phyloP scores from a whole-genome alignment of 495 filamentous ascomycete species.

The Trichoderma reesei region DNA sequence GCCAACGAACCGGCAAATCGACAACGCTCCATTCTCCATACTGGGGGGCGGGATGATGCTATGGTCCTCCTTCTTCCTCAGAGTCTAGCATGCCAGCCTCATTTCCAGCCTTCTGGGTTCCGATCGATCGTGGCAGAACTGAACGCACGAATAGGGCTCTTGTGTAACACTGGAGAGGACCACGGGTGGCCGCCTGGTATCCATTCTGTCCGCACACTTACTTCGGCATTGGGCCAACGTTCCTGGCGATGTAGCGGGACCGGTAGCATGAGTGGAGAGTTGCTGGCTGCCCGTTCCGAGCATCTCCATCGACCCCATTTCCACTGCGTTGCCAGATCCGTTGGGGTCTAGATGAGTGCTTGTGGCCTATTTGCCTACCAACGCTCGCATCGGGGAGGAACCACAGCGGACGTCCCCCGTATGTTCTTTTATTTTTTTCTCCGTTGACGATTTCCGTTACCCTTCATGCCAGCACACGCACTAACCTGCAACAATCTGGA shows the following conservation, averaged over 20 bases:
- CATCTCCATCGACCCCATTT: slow-evolving; percentile 6
- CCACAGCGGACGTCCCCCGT: slow-evolving; percentile 2
- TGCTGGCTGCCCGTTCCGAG: slow-evolving; percentile 6
- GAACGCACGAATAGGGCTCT: slow-evolving; percentile 4
- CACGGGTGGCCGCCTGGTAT: slow-evolving; percentile 1
- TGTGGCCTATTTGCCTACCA: background rate
- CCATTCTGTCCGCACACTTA: slow-evolving; percentile 5
- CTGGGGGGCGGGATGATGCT: background rate
- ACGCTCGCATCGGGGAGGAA: background rate
- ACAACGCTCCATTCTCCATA: too few species aligned
- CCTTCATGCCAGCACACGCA: background rate
- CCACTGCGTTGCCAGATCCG: slow-evolving; percentile 7
- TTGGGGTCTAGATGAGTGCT: background rate
- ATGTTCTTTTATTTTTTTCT: background rate
- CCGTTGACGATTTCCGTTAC: background rate
- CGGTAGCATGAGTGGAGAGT: slow-evolving; percentile 6
- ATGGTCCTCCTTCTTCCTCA: background rate
- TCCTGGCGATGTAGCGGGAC: slow-evolving; percentile 8
- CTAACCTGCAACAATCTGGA: background rate
- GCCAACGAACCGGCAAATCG: background rate
- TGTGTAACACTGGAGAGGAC: background rate
- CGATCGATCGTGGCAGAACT: slow-evolving; percentile 6
- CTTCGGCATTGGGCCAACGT: slow-evolving; percentile 6
- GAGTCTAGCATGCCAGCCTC: background rate
- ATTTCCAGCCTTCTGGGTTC: background rate